Evolutionary conservation across 2,329 filamentous ascomycete species (phyloP), one percentile per base, ranked within the genome.

Genomic region (Colletotrichum paranaense): DNA sequence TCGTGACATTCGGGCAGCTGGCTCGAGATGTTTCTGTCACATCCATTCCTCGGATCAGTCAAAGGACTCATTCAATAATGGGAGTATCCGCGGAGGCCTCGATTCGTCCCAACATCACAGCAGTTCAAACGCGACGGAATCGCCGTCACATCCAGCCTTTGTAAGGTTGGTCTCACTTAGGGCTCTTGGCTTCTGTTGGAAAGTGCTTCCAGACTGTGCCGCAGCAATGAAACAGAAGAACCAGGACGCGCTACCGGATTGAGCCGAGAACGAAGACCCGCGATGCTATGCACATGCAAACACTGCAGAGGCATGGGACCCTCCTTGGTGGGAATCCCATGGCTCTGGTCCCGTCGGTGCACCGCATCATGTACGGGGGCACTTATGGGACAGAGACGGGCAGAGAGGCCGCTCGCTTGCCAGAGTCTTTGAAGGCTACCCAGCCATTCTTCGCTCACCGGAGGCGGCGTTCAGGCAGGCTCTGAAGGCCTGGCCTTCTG

Each of bases 321-420:
- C 19, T 42, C 42, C 19, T 58, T 53, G 53, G 60, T 69, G 60
- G 38, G 55, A 52, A 42, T 65, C 53, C 67, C 67, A 46, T 16
- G n/a, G 30, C 22, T 70, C 38, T 66, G 67, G 67, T 60, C 28
- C 67, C 14, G 67, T 8, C 26, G 38, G 24, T 55, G 57, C 66
- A 38, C 14, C 59, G 42, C 42, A 49, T 49, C 19, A 49, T 49
- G 32, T 63, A 26, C 49, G 42, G 9, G 49, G 14, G 26, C 22
- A 42, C 38, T 19, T 19, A 1, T 19, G 38, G 16, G 38, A 42
- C 16, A 42, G 38, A 63, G 49, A 52, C 53, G n/a, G 12, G 24
- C 24, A 68, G 28, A 64, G 26, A 52, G 12, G 38, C 67, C 42
- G 24, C 67, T 53, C 38, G 30, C 42, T 46, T 70, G 62, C 30